Evolutionary conservation across 108 stramenopile species (phyloP).

Genomic region (Fragilaria crotonensis): DNA sequence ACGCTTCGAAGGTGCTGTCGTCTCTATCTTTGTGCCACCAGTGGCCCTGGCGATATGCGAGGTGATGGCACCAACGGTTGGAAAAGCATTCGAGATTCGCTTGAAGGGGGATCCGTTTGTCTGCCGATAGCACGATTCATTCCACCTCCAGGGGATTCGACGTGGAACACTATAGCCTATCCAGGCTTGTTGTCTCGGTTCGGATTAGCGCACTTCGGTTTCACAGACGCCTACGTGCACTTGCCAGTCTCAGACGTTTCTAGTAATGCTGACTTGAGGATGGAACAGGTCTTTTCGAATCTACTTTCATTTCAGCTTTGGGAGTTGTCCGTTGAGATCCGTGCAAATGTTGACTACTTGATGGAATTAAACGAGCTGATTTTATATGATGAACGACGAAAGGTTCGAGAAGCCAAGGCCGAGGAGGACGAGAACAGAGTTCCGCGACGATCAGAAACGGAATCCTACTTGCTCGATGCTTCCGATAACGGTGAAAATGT

Average conservation of each 20-base stretch:
- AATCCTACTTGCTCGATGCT: too few relatives aligned
- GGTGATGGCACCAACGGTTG: slow-evolving; percentile 73
- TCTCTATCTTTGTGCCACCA: slow-evolving; percentile 62
- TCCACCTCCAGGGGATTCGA: slow-evolving; percentile 16
- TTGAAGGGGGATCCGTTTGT: slow-evolving; percentile 8
- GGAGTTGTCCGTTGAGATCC: slow-evolving; percentile 36
- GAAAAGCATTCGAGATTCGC: slow-evolving; percentile 43
- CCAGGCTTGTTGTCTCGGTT: slow-evolving; percentile 62
- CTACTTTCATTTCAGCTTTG: slow-evolving; percentile 23
- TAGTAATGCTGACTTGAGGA: neutral
- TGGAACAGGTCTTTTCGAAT: slow-evolving; percentile 26
- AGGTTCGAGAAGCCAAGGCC: neutral
- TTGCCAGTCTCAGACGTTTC: neutral
- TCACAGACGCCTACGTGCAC: slow-evolving; percentile 20
- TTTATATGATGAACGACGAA: slow-evolving; percentile 24
- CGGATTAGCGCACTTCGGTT: slow-evolving; percentile 35
- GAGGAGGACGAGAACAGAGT: neutral
- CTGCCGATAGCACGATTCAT: slow-evolving; percentile 13
- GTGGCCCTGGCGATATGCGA: slow-evolving; percentile 75
- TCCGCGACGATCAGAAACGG: too few relatives aligned
- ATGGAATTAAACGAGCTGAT: slow-evolving; percentile 35
- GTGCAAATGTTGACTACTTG: slow-evolving; percentile 40
- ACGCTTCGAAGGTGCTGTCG: slow-evolving; percentile 42
- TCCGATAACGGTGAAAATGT: too few relatives aligned
- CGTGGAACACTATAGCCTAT: slow-evolving; percentile 53